Conservation (phyloP, 495 filamentous ascomycete species). For the Penicillium pulvis region DNA sequence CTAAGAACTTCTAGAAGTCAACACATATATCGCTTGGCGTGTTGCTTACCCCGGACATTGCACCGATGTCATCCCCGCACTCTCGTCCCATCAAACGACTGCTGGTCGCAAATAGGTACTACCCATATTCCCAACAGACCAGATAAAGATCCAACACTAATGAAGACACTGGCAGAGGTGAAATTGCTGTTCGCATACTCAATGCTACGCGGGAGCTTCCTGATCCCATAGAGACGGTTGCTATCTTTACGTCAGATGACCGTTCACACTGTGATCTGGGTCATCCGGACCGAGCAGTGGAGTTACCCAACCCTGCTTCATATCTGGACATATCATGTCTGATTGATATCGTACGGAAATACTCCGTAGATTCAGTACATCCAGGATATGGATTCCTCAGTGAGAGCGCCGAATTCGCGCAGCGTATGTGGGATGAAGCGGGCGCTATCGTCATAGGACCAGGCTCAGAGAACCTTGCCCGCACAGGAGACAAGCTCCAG, state of each 20-base stretch:
- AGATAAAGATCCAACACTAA: background rate
- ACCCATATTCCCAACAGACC: background rate
- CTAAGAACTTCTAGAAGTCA: background rate
- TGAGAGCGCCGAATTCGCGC: conserved; percentile 57
- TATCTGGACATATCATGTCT: conserved; percentile 55
- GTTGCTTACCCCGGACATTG: conserved; percentile 14
- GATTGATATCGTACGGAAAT: conserved; percentile 45
- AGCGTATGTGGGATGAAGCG: conserved; percentile 52
- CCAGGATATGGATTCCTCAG: conserved; percentile 67
- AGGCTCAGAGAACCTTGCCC: conserved; percentile 49
- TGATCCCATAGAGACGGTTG: conserved; percentile 50
- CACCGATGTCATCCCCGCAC: conserved; percentile 27
- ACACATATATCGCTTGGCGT: background rate
- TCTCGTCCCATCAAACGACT: conserved; percentile 50
- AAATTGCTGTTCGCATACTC: conserved; percentile 62
- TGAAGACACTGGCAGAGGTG: conserved; percentile 44
- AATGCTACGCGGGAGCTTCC: conserved; percentile 56
- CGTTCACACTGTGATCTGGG: conserved; percentile 52
- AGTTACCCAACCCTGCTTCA: conserved; percentile 49
- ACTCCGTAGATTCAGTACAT: conserved; percentile 59
- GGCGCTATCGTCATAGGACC: conserved; percentile 56
- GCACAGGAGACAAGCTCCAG: conserved; percentile 59
- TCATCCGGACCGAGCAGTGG: conserved; percentile 46
- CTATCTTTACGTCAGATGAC: conserved; percentile 56
- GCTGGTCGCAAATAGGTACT: conserved; percentile 60